phyloP scores from a whole-genome alignment of 108 stramenopile species.

The Thalassiosira profunda region DNA sequence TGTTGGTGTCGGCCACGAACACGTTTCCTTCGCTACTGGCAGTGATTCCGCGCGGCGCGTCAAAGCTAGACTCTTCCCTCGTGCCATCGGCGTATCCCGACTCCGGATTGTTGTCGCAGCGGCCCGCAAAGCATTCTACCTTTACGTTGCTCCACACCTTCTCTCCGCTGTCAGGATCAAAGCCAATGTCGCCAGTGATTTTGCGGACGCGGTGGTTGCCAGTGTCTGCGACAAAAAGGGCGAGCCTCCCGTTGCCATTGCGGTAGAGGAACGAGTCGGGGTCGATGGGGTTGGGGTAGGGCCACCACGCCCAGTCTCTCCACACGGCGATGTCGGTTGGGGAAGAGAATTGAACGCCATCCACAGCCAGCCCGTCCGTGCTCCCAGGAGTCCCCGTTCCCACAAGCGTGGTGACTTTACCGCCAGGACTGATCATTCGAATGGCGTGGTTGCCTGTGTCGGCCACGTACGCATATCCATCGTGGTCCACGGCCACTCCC shows the following conservation, averaged over 20 bases:
- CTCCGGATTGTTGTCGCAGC: constrained; percentile 56
- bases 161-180: constrained; percentile 28
- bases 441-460: constrained; percentile 92
- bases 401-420: constrained; percentile 73
- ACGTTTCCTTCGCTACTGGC: constrained; percentile 62
- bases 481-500: constrained; percentile 82
- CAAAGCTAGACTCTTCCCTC: constrained; percentile 59
- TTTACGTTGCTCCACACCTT: constrained; percentile 51
- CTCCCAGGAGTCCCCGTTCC: constrained; percentile 52
- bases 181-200: constrained; percentile 34
- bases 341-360: constrained; percentile 62
- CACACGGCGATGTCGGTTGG: constrained; percentile 75
- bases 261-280: constrained; percentile 43
- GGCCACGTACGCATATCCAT: constrained; percentile 86
- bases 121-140: constrained; percentile 62
- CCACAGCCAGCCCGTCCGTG: constrained; percentile 41
- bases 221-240: constrained; percentile 78
- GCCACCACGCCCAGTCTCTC: constrained; percentile 68
- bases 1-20: constrained; percentile 91
- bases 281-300: constrained; percentile 36
- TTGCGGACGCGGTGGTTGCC: constrained; percentile 82
- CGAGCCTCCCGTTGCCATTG: constrained; percentile 42
- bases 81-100: constrained; percentile 81
- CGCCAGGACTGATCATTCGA: constrained; percentile 60
- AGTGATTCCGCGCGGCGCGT: constrained; percentile 74